Conservation (phyloP, 345 rosid genomes). For the Isatis tinctoria region DNA sequence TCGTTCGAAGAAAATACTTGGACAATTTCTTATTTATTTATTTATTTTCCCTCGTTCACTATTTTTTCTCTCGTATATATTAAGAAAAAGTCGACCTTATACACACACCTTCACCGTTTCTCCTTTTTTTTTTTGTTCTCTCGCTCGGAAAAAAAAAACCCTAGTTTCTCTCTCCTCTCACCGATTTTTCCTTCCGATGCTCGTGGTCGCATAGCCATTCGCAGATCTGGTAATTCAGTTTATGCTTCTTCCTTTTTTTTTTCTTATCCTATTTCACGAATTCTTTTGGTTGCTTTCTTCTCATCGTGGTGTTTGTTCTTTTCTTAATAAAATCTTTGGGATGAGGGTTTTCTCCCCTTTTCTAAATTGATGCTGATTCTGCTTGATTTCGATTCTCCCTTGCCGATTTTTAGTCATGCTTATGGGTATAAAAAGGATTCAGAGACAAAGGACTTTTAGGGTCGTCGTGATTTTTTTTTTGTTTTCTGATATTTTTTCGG, state of each 20-base stretch:
- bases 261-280: background rate
- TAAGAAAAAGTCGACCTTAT: slow-evolving; percentile 9
- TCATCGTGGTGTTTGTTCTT: background rate
- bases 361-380: background rate
- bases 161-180: slow-evolving; percentile 17
- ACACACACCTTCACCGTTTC: slow-evolving; percentile 14
- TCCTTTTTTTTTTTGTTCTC: background rate
- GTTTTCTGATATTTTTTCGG: background rate
- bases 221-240: slow-evolving; percentile 29
- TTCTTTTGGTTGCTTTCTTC: background rate
- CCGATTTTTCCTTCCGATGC: slow-evolving; percentile 23
- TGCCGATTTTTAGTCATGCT: background rate
- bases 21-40: background rate
- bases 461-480: background rate
- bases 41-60: background rate
- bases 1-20: background rate
- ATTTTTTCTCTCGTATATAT: slow-evolving; percentile 1
- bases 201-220: slow-evolving; percentile 14
- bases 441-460: background rate
- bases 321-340: background rate
- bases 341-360: slow-evolving; percentile 1
- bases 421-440: background rate
- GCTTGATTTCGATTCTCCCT: slow-evolving; percentile 7
- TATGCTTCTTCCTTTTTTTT: background rate
- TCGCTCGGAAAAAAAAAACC: slow-evolving; percentile 2